phyloP scores from a whole-genome alignment of 2,329 filamentous ascomycete species.

The Fonsecaea nubica region DNA sequence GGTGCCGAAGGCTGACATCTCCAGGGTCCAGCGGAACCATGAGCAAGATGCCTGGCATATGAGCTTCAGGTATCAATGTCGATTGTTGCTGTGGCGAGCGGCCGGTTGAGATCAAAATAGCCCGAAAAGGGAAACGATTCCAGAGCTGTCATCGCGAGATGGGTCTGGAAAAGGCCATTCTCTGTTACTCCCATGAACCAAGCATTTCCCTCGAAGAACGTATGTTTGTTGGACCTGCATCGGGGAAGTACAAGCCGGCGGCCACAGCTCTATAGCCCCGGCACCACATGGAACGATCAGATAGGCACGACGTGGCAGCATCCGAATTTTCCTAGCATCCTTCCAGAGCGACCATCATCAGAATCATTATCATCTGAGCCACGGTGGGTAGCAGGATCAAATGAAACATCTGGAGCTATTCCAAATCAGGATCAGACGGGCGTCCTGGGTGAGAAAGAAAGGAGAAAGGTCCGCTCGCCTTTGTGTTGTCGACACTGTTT shows the following conservation, averaged over 20 bases:
- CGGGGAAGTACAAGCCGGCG: slow-evolving; percentile 33
- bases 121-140: slow-evolving; percentile 33
- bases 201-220: slow-evolving; percentile 22
- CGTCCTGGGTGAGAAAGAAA: slow-evolving; percentile 7
- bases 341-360: slow-evolving; percentile 10
- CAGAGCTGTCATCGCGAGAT: slow-evolving; percentile 28
- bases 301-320: slow-evolving; percentile 23
- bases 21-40: slow-evolving; percentile 21
- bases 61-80: slow-evolving; percentile 7
- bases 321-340: slow-evolving; percentile 15
- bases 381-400: slow-evolving; percentile 9
- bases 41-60: slow-evolving; percentile 19
- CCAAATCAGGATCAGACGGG: slow-evolving; percentile 20
- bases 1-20: slow-evolving; percentile 20
- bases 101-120: slow-evolving; percentile 31
- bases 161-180: slow-evolving; percentile 19
- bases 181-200: slow-evolving; percentile 17
- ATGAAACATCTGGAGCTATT: slow-evolving; percentile 30
- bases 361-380: slow-evolving; percentile 7
- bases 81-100: slow-evolving; percentile 1
- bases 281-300: slow-evolving; percentile 22
- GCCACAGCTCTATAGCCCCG: slow-evolving; percentile 22
- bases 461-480: not conserved
- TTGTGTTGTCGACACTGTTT: slow-evolving; percentile 9
- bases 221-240: slow-evolving; percentile 32